Percentiles rank a stretch among this genome's conserved stretches.
phyloP scores from a whole-genome alignment of 1,284 basidiomycete genomes.

The Irpex rosettiformis region DNA sequence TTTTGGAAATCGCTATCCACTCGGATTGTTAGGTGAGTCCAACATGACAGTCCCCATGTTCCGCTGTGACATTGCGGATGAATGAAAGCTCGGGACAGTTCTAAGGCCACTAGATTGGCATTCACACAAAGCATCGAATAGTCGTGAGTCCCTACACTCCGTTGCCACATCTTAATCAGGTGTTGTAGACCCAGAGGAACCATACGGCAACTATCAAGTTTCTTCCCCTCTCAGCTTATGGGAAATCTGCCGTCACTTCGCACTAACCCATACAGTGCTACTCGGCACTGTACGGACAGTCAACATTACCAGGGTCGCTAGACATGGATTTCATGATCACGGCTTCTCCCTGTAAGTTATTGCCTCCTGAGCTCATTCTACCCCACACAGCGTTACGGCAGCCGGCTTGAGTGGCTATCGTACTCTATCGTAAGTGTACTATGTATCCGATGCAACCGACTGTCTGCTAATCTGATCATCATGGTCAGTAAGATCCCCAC shows the following conservation, averaged over 20 bases:
- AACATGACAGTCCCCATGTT: background rate
- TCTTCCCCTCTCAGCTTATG: background rate
- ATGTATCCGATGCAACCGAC: background rate
- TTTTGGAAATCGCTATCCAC: background rate
- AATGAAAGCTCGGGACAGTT: background rate
- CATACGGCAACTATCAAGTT: background rate
- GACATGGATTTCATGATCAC: background rate
- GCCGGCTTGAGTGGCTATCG: background rate
- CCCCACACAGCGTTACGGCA: background rate
- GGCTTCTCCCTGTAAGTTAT: background rate
- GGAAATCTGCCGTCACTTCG: background rate
- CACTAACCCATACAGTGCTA: background rate
- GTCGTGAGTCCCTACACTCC: background rate
- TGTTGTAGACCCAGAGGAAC: background rate
- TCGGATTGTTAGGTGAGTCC: background rate
- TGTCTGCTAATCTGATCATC: background rate
- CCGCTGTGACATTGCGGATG: background rate
- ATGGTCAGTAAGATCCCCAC: background rate
- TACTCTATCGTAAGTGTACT: background rate
- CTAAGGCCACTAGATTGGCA: background rate
- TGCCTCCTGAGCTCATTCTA: background rate
- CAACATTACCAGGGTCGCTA: background rate
- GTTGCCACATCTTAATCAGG: background rate
- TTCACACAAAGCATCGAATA: background rate
- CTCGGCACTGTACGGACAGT: background rate